Evolutionary conservation across 805 yeast genomes (phyloP).

Genomic region (Yarrowia deformans): DNA sequence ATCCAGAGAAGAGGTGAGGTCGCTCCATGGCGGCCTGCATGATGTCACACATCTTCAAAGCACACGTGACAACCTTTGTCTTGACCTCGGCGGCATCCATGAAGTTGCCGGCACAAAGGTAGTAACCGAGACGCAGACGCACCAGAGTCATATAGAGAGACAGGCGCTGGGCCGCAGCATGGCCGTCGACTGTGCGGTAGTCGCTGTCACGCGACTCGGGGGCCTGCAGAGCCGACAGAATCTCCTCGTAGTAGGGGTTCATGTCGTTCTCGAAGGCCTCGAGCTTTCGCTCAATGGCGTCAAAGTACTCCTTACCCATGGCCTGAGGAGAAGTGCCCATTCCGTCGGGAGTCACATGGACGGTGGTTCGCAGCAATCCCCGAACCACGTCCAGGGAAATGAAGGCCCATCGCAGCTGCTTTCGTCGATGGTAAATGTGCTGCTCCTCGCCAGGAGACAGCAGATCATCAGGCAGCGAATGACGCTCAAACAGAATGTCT

Average conservation of each 20-base stretch:
- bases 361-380: slow-evolving; percentile 36
- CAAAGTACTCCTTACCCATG: slow-evolving; percentile 35
- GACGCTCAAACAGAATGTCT: slow-evolving; percentile 30
- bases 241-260: slow-evolving; percentile 37
- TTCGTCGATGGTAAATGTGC: slow-evolving; percentile 39
- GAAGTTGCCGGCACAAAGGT: slow-evolving; percentile 37
- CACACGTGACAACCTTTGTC: slow-evolving; percentile 38
- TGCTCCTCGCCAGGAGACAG: slow-evolving; percentile 39
- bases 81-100: slow-evolving; percentile 34
- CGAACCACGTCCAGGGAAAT: slow-evolving; percentile 31
- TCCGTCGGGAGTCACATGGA: slow-evolving; percentile 30
- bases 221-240: slow-evolving; percentile 26
- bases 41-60: slow-evolving; percentile 31
- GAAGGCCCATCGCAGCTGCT: slow-evolving; percentile 39
- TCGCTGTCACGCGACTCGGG: slow-evolving; percentile 34
- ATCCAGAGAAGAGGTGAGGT: slow-evolving; percentile 36
- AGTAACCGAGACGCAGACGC: slow-evolving; percentile 29
- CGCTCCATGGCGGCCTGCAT: slow-evolving; percentile 39
- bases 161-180: slow-evolving; percentile 37
- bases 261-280: slow-evolving; percentile 36
- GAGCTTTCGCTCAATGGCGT: slow-evolving; percentile 25
- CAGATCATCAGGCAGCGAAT: slow-evolving; percentile 36
- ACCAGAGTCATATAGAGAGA: slow-evolving; percentile 35
- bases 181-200: slow-evolving; percentile 34
- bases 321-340: slow-evolving; percentile 30